phyloP scores from a whole-genome alignment of 169 alveolate genomes.

The Plasmodium coatneyi region DNA sequence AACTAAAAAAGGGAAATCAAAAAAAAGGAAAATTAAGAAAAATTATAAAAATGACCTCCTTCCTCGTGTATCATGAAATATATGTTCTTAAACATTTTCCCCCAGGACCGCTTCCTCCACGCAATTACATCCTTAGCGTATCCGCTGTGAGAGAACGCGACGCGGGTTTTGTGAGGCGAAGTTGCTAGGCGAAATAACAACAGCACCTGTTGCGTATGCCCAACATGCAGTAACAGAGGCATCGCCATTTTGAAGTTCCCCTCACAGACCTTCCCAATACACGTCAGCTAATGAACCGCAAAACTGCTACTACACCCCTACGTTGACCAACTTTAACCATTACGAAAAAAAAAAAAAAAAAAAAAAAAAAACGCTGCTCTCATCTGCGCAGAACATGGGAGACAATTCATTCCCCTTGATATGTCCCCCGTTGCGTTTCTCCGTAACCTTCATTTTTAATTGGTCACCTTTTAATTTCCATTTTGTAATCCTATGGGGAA shows the following conservation, averaged over 20 bases:
- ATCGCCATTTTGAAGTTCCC: neutral
- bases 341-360: neutral
- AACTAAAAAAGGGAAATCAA: neutral
- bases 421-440: neutral
- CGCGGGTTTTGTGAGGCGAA: neutral
- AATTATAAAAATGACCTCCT: neutral
- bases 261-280: neutral
- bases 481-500: neutral
- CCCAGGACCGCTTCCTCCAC: neutral
- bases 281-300: neutral
- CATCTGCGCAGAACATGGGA: neutral
- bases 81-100: neutral
- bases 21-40: neutral
- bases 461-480: neutral
- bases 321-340: neutral
- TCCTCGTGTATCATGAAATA: neutral
- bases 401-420: neutral
- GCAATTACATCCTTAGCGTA: neutral
- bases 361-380: neutral
- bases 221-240: neutral
- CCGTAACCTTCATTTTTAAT: neutral
- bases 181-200: neutral
- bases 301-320: neutral
- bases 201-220: neutral
- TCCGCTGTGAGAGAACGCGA: neutral